Evolutionary conservation across 495 filamentous ascomycete genomes (phyloP).

Genomic region (Durotheca rogersii): DNA sequence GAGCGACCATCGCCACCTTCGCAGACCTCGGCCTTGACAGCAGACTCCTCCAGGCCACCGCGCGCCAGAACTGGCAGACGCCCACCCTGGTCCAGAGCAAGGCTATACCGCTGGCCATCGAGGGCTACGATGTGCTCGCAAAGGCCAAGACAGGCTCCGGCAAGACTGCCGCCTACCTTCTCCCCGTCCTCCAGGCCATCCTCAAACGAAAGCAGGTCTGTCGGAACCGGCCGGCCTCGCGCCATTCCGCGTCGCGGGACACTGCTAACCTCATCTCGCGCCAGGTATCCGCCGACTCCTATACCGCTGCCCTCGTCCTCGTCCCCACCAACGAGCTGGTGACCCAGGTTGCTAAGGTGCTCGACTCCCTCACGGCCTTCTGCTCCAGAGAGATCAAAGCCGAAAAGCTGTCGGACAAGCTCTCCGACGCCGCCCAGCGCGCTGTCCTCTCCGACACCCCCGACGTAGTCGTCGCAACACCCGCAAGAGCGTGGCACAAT

Average conservation of each 20-base stretch:
- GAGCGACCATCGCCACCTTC: conserved; percentile 44
- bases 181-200: conserved; percentile 80
- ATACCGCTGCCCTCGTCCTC: conserved; percentile 72
- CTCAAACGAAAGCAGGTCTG: conserved; percentile 72
- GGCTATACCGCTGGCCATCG: conserved; percentile 86
- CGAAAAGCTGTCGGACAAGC: conserved; percentile 83
- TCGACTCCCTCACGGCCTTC: conserved; percentile 71
- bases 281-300: conserved; percentile 39
- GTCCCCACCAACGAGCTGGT: conserved; percentile 94
- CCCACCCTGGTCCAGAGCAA: conserved; percentile 84
- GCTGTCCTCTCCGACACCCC: conserved; percentile 84
- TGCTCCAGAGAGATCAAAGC: conserved; percentile 79
- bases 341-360: conserved; percentile 76
- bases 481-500: conserved; percentile 70
- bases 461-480: conserved; percentile 87
- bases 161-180: conserved; percentile 96
- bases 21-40: conserved; percentile 71
- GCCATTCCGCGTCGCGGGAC: conserved; percentile 25
- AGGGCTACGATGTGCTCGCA: conserved; percentile 86
- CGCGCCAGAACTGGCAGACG: conserved; percentile 75
- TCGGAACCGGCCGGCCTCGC: conserved; percentile 8
- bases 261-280: conserved; percentile 4
- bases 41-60: conserved; percentile 80
- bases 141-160: conserved; percentile 91
- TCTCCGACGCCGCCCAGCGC: conserved; percentile 81